Conservation (phyloP, 805 yeast species). For the Starmerella stellata region DNA sequence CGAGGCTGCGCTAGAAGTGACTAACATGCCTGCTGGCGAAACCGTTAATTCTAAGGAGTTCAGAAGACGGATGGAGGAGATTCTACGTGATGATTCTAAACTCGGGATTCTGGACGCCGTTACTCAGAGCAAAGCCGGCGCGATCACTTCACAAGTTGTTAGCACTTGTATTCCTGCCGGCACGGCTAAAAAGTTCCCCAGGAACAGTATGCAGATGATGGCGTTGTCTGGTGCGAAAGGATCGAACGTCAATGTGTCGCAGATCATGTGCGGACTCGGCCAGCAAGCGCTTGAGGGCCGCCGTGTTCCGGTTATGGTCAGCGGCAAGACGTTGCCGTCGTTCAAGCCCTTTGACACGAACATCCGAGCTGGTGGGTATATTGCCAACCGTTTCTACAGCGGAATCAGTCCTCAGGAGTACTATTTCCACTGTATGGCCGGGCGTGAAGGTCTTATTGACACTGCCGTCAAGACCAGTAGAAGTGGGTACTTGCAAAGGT, state of each 20-base stretch:
- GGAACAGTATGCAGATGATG: conserved; percentile 97
- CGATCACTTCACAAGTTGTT: conserved; percentile 87
- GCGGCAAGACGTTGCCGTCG: conserved; percentile 92
- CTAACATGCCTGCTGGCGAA: conserved; percentile 44
- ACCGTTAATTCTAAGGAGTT: conserved; percentile 53
- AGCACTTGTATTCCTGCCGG: conserved; percentile 89
- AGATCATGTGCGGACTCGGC: conserved; percentile 96
- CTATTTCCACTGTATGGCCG: conserved; percentile 99
- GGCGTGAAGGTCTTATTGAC: conserved; percentile 98
- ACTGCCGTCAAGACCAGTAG: conserved; percentile 97
- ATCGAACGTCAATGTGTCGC: conserved; percentile 93
- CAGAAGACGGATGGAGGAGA: conserved; percentile 76
- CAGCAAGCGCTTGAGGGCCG: conserved; percentile 99
- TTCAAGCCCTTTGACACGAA: conserved; percentile 93
- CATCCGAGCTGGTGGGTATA: conserved; percentile 96
- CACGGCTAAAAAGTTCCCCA: conserved; percentile 86
- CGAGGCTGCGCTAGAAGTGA: conserved; percentile 84
- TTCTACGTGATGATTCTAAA: conserved; percentile 80
- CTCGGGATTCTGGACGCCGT: conserved; percentile 90
- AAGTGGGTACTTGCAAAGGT: conserved; percentile 95
- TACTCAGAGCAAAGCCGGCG: conserved; percentile 78
- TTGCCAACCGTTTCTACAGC: conserved; percentile 90
- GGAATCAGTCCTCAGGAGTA: conserved; percentile 97
- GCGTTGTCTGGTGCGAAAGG: conserved; percentile 99
- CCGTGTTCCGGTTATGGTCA: conserved; percentile 97